Base-by-base conservation (phyloP, 2,329 filamentous ascomycete genomes). In the Colletotrichum melonis region DNA sequence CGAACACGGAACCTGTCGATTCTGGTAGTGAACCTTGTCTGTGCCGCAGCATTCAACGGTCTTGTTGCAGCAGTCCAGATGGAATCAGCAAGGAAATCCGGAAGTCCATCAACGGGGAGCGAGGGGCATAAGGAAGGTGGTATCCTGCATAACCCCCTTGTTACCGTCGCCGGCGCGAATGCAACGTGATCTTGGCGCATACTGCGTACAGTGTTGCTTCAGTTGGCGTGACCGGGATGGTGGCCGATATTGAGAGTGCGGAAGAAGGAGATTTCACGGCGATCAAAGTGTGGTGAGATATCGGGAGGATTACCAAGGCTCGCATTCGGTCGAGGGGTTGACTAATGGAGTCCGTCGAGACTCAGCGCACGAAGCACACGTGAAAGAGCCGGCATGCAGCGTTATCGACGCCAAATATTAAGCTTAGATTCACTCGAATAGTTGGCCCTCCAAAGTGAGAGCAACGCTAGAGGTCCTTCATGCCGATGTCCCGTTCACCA, bases 81-180 rank as follows among this genome's bases (percentile, higher is more conserved):
- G 60, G 67, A 16, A 57, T 62, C 35, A 65, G 26, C 12, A 7
- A 6, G 26, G 30, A 7, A 58, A 14, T 12, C 8, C 16, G 32
- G 30, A 7, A 58, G 4, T 16, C 8, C 26, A 2, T 14, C 38
- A 22, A 58, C 71, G 67, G 70, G 38, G 12, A 30, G 57, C 22
- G 26, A 22, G 46, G 60, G 28, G 54, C n/a, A 62, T 66, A 32
- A 57, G 67, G 71, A 73, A 73, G 71, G 71, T 73, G 67, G 67
- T 73, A 73, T 70, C 54, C 7, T 8, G 9, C 7, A 35, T 22
- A 19, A 59, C 38, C 30, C 69, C 69, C 69, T 28, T 58, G 65
- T 19, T 28, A 14, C 49, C 22, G 22, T 62, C 26, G 35, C 60
- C 26, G 59, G 49, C 46, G 32, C 55, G 32, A 60, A 64, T 52